phyloP scores from a whole-genome alignment of 2,329 filamentous ascomycete species.

The Curvularia eragrostidis region DNA sequence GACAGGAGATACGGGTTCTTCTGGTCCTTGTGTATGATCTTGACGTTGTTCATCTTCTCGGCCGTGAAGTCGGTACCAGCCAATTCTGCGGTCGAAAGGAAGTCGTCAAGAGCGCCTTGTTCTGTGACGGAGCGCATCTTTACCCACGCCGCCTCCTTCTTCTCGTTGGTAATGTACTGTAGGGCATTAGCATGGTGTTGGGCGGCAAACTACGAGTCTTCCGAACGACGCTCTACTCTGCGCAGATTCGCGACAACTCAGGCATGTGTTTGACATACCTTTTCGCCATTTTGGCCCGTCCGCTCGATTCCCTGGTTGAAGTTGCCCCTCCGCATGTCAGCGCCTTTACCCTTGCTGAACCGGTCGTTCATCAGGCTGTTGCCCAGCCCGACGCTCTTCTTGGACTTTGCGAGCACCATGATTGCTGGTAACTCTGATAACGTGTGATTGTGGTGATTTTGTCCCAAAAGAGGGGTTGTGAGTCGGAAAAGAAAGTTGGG shows the following conservation, averaged over 20 bases:
- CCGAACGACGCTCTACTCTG: neutral
- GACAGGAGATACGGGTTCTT: constrained; percentile 94
- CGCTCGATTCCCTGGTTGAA: constrained; percentile 71
- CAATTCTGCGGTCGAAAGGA: constrained; percentile 91
- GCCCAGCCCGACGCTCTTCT: constrained; percentile 91
- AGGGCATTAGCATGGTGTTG: constrained; percentile 39
- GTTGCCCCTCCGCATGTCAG: constrained; percentile 77
- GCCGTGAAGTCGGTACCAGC: constrained; percentile 99
- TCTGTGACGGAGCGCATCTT: constrained; percentile 99
- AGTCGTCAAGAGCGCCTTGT: constrained; percentile 95
- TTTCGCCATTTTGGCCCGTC: constrained; percentile 76
- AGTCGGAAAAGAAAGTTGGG: constrained; percentile 28
- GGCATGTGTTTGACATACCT: constrained; percentile 52
- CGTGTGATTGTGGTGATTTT: constrained; percentile 28
- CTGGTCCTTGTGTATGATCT: constrained; percentile 97
- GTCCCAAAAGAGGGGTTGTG: constrained; percentile 25
- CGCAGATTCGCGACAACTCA: neutral
- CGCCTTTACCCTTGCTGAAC: constrained; percentile 90
- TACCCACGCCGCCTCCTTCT: constrained; percentile 92
- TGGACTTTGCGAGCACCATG: constrained; percentile 88
- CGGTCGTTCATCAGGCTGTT: constrained; percentile 99
- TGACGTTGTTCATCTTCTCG: constrained; percentile 98
- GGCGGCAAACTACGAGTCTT: constrained; percentile 24
- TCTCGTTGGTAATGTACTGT: constrained; percentile 87
- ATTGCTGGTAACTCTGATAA: constrained; percentile 35